Base-by-base conservation (phyloP, 2,329 filamentous ascomycete genomes). In the Aspergillus intermedius region DNA sequence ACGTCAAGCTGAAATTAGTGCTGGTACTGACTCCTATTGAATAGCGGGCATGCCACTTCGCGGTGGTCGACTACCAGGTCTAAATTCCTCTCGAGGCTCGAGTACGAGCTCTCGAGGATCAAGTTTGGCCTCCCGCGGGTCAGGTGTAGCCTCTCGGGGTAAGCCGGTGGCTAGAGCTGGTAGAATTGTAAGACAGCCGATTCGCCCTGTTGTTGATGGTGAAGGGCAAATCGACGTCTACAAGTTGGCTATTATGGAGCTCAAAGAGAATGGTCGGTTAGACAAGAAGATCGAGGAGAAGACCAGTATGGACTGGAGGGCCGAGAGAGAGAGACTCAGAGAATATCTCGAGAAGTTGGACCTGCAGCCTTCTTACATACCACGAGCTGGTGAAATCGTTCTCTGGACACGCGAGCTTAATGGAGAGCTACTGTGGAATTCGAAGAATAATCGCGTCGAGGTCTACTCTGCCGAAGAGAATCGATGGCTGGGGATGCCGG, bases 351-450 rank as follows among this genome's bases (percentile, higher is more conserved):
- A 68, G 4, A 68, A 68, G 7, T 59, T 76, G 13, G 61, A 62
- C 3, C 54, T 72, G 7, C 70, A 77, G 41, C 70, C 75, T 2
- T 68, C 74, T 2, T 83, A 77, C 58, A 56, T 77, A 1, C 80
- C 81, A 2, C 73, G 81, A 2, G 54, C 68, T 0, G 80, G 79
- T 1, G 81, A 84, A 50, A 60, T 82, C 3, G 79, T 83, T 0
- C 66, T 84, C 0, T 82, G 78, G 74, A 59, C 57, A 12, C 54
- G 59, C 2, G 50, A 59, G n/a, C 61, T 68, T 34, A 54, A 70
- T 3, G 65, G 65, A n/a, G 66, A 66, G 22, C 56, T 75, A 7
- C 52, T 62, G 15, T 71, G 60, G 51, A 67, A 75, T 45, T 45
- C 54, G 1, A 52, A 59, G 3, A 60, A 54, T 1, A 49, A 55